These are phyloP conservation scores for Fusarium circinatum DNA, from an alignment of 2,329 filamentous ascomycete genomes.

Conservation along the genomic window DNA sequence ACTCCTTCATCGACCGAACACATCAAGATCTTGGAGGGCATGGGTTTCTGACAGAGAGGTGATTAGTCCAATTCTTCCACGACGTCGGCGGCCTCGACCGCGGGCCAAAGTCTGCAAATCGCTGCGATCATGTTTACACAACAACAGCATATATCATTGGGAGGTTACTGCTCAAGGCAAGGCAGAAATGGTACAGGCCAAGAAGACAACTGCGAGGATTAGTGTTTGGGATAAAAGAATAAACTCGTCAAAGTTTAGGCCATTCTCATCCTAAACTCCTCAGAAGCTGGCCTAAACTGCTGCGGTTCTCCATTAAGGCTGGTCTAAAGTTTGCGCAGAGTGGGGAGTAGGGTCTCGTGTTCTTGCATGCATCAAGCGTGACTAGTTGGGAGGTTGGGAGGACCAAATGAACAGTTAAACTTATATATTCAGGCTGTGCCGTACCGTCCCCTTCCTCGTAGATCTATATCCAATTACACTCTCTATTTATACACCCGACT, in stretches of 20 bases:
- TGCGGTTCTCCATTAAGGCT: too few relatives aligned
- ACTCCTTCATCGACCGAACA: background rate
- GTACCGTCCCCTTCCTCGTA: background rate
- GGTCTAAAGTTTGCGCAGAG: background rate
- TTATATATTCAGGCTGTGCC: background rate
- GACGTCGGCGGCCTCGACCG: background rate
- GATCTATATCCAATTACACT: slow-evolving; percentile 13
- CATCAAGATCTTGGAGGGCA: background rate
- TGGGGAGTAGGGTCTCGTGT: background rate
- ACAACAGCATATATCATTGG: background rate
- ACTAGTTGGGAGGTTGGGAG: accelerated
- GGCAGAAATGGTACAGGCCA: background rate
- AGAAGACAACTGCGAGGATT: background rate
- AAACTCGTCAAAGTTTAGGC: background rate
- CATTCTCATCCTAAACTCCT: background rate
- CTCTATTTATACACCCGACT: slow-evolving; percentile 17
- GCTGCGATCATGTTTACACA: background rate
- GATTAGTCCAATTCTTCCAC: accelerated
- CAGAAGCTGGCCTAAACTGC: background rate
- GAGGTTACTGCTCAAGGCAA: background rate
- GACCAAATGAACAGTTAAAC: background rate
- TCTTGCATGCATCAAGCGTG: background rate
- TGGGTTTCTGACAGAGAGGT: background rate
- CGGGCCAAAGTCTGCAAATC: background rate
- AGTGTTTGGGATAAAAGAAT: background rate